These are phyloP conservation scores for Talaromyces trachyspermus DNA, from an alignment of 495 filamentous ascomycete genomes.

Conservation along the genomic window DNA sequence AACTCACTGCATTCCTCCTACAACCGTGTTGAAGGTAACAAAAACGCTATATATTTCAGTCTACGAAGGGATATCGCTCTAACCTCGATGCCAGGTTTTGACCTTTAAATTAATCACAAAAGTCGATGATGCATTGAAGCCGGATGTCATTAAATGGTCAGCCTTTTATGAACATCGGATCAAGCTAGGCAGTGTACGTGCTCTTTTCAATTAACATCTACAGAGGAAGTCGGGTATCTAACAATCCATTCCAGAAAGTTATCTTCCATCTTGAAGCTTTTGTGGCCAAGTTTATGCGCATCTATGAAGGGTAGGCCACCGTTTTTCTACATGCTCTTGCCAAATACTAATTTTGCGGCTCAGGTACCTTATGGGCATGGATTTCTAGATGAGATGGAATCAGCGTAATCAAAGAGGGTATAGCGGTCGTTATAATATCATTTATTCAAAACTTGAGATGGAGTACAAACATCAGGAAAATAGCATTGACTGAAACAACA, in stretches of 20 bases:
- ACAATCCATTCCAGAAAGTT: slow-evolving; percentile 57
- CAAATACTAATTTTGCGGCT: slow-evolving; percentile 14
- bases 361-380: slow-evolving; percentile 90
- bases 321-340: neutral
- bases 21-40: slow-evolving; percentile 75
- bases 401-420: neutral
- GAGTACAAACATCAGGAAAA: no score
- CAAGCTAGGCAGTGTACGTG: slow-evolving; percentile 64
- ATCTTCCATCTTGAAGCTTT: slow-evolving; percentile 98
- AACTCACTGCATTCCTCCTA: slow-evolving; percentile 92
- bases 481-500: no score
- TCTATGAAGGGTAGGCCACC: slow-evolving; percentile 63
- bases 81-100: slow-evolving; percentile 45
- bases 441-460: no score
- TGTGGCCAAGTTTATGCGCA: slow-evolving; percentile 95
- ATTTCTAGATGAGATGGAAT: slow-evolving; percentile 42
- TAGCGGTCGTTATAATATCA: no score
- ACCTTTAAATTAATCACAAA: slow-evolving; percentile 85
- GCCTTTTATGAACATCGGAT: slow-evolving; percentile 96
- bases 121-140: slow-evolving; percentile 81
- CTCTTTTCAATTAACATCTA: neutral
- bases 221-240: slow-evolving; percentile 6
- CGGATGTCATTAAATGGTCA: slow-evolving; percentile 89
- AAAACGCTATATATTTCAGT: neutral
- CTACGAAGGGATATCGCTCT: neutral